Conservation (phyloP, 306 rosid species). For the Casuarina glauca region DNA sequence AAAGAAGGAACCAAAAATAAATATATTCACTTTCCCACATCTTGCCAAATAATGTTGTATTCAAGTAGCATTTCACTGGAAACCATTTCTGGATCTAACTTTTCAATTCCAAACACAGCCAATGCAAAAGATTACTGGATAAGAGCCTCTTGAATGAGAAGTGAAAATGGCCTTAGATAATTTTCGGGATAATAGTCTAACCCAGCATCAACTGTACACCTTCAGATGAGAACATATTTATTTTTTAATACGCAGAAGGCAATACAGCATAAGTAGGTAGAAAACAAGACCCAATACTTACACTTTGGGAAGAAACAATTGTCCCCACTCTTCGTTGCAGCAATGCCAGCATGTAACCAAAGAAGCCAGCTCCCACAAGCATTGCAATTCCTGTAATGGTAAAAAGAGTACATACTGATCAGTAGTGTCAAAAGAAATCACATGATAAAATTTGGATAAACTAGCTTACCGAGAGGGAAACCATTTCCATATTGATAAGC, state of each 20-base stretch:
- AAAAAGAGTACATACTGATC: conserved; percentile 24
- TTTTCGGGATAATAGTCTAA: background rate
- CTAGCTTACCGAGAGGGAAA: conserved; percentile 76
- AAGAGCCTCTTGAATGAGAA: background rate
- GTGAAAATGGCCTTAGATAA: background rate
- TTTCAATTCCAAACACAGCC: conserved; percentile 8
- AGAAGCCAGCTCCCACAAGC: conserved; percentile 85
- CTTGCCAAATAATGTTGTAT: background rate
- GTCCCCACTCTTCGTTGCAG: conserved; percentile 75
- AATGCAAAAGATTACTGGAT: background rate
- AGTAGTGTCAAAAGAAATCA: conserved; percentile 7
- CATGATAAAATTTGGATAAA: conserved; percentile 14
- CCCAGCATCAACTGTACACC: background rate
- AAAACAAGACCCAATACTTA: conserved; percentile 44
- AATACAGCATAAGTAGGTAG: conserved; percentile 1
- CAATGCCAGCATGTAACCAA: conserved; percentile 89
- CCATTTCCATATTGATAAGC: conserved; percentile 90
- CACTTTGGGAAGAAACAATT: conserved; percentile 63
- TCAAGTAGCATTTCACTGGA: conserved; percentile 9
- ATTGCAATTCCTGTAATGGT: conserved; percentile 62
- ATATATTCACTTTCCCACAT: background rate
- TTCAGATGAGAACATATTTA: background rate
- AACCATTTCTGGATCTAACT: conserved; percentile 3
- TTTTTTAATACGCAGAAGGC: conserved; percentile 23
- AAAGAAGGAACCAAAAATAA: background rate